A percentile compares a stretch with the other conserved stretches of the same genome.
phyloP scores from a whole-genome alignment of 192 early-diverging fungal species.

The Entomortierella lignicola region DNA sequence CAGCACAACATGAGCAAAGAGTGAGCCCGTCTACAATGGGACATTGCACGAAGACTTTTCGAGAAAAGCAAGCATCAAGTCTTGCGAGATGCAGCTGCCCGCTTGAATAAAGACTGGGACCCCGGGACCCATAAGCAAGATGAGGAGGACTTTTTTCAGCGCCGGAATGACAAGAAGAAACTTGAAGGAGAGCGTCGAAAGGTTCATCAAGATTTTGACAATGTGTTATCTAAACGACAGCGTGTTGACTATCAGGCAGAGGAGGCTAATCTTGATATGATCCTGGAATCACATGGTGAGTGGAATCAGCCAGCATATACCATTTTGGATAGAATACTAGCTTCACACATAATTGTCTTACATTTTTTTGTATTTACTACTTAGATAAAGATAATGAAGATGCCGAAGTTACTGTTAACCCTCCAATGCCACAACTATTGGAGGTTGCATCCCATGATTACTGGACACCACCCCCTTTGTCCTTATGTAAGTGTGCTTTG shows the following conservation, averaged over 20 bases:
- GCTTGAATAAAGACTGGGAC: slow-evolving; percentile 10
- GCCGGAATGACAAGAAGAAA: slow-evolving; percentile 11
- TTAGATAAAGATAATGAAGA: too few relatives aligned
- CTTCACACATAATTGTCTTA: too few relatives aligned
- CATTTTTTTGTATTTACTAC: too few relatives aligned
- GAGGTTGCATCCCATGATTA: too few relatives aligned
- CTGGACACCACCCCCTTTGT: too few relatives aligned
- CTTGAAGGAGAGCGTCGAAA: slow-evolving; percentile 8
- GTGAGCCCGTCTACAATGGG: slow-evolving; percentile 15
- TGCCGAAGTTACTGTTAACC: too few relatives aligned
- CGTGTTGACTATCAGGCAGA: slow-evolving; percentile 17
- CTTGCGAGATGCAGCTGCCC: slow-evolving; percentile 7
- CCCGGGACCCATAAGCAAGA: not conserved
- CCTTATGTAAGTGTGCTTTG: too few relatives aligned
- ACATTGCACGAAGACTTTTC: slow-evolving; percentile 12
- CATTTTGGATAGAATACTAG: too few relatives aligned
- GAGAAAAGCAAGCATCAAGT: not conserved
- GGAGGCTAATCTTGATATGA: slow-evolving; percentile 10
- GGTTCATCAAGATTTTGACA: slow-evolving; percentile 14
- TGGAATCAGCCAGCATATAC: too few relatives aligned
- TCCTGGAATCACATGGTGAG: too few relatives aligned
- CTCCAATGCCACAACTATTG: too few relatives aligned
- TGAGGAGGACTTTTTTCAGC: slow-evolving; percentile 21
- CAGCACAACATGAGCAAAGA: slow-evolving; percentile 13
- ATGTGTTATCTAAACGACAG: slow-evolving; percentile 12